Percentiles rank a stretch among this genome's conserved stretches.
Evolutionary conservation across 176 grass and related monocot genomes (phyloP).

Genomic region (Echinochloa phyllopogon): DNA sequence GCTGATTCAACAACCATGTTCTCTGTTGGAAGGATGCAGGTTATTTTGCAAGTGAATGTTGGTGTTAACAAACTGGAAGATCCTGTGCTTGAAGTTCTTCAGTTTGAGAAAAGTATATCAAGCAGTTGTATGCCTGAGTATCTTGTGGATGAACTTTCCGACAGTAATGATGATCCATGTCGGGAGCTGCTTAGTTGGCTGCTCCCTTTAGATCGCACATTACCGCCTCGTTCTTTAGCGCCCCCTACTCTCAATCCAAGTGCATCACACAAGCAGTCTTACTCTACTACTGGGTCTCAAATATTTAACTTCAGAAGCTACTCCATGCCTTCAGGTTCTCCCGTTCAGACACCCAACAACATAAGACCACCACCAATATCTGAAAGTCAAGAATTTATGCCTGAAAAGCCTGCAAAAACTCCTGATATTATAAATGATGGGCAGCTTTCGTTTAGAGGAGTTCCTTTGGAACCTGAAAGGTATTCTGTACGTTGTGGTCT

Average conservation of each 20-base stretch:
- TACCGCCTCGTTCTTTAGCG: slow-evolving; percentile 71
- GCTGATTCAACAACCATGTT: slow-evolving; percentile 51
- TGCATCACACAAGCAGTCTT: slow-evolving; percentile 77
- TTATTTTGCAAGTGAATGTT: slow-evolving; percentile 95
- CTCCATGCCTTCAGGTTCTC: slow-evolving; percentile 82
- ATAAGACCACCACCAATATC: slow-evolving; percentile 57
- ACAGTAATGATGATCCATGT: slow-evolving; percentile 71
- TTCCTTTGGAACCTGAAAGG: slow-evolving; percentile 88
- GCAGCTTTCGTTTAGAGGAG: slow-evolving; percentile 92
- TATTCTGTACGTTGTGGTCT: slow-evolving; percentile 89
- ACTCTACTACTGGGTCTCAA: slow-evolving; percentile 71
- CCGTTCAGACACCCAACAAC: slow-evolving; percentile 52
- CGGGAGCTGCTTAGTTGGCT: slow-evolving; percentile 88
- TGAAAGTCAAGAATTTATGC: slow-evolving; percentile 81
- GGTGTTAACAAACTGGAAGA: slow-evolving; percentile 77
- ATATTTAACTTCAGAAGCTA: slow-evolving; percentile 96
- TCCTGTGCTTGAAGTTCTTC: slow-evolving; percentile 92
- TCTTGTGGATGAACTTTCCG: slow-evolving; percentile 41
- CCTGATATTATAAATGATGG: slow-evolving; percentile 72
- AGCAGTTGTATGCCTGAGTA: slow-evolving; percentile 53
- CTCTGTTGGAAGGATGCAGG: slow-evolving; percentile 93
- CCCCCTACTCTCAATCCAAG: slow-evolving; percentile 76
- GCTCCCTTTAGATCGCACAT: slow-evolving; percentile 84
- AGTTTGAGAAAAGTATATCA: slow-evolving; percentile 83
- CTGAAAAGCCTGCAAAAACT: slow-evolving; percentile 68